Evolutionary conservation across 1,284 basidiomycete species (phyloP), one percentile per base, ranked within the genome.

Genomic region (Austropuccinia psidii): DNA sequence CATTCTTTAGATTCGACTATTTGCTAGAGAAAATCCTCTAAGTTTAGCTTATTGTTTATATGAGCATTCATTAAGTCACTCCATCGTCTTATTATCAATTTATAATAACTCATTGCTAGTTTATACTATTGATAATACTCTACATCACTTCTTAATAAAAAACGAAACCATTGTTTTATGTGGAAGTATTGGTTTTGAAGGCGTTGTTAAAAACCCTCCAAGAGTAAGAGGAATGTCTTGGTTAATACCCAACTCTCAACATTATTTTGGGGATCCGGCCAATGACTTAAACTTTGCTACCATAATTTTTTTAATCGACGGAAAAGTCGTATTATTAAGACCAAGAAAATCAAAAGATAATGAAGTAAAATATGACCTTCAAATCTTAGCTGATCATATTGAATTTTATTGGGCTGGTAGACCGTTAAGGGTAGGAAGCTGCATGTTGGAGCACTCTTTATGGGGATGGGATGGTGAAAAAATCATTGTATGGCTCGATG

Each of bases 401-500:
- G 95, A 99, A 79, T 93, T 94, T 79, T 98, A 94, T 82, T 99
- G 95, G 95, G 97, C 95, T 52, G 94, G 98, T 82, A 58, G 35
- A 41, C 68, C 49, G 27, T 45, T 49, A 31, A 37, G 9, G 3
- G 83, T 97, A 65, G 87, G 90, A 55, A 94, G 93, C 0, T 90
- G 89, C 2, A 88, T 91, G 1, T 83, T 98, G 35, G 94, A 98
- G 79, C 97, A 98, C 82, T 96, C 93, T 8, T 83, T 99, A 15
- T 99, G 95, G 95, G 95, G 89, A 0, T 98, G 92, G 80, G 95
- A 98, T 77, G 96, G 94, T 0, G 85, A 86, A 74, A 87, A 87
- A 13, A 90, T 98, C 79, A 85, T 91, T 50, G 87, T 98, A 21
- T 99, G 95, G 95, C 84, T 98, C 37, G 94, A 98, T 80, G 94